Conservation (phyloP, 768 basidiomycete genomes). For the Dioszegia aurantiaca region DNA sequence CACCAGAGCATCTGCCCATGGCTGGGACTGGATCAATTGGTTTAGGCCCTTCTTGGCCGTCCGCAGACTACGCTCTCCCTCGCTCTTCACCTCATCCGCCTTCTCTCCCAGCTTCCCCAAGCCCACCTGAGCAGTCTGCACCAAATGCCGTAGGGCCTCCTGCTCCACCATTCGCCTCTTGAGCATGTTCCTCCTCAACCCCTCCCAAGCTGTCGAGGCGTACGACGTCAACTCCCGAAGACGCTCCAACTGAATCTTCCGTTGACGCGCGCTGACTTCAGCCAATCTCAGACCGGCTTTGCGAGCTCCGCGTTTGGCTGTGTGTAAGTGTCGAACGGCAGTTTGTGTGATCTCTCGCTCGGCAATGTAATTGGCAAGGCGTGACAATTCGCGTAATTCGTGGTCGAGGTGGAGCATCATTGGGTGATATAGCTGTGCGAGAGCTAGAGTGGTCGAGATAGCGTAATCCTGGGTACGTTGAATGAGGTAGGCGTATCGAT, state of each 20-base stretch:
- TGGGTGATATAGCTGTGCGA: constrained; percentile 7
- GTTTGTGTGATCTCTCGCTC: background rate
- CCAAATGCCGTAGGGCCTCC: background rate
- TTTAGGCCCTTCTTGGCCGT: constrained; percentile 11
- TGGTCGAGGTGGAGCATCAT: constrained; percentile 10
- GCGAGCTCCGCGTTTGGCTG: background rate
- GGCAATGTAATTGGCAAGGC: constrained; percentile 1
- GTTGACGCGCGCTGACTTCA: background rate
- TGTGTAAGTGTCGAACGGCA: background rate
- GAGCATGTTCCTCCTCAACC: background rate
- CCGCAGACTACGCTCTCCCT: background rate
- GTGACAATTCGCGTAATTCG: constrained; percentile 4
- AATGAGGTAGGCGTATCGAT: constrained; percentile 6
- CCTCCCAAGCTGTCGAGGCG: background rate
- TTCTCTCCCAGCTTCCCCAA: background rate
- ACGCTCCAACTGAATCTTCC: background rate
- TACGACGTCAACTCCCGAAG: background rate
- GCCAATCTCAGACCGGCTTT: background rate
- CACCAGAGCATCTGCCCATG: background rate
- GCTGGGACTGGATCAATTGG: background rate
- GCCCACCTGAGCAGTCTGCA: background rate
- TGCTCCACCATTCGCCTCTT: background rate
- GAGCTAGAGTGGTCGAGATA: constrained; percentile 4
- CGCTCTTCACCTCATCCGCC: constrained; percentile 8
- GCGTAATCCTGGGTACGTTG: constrained; percentile 2